Evolutionary conservation across 768 basidiomycete species (phyloP).

Genomic region (Punctularia strigosozonata): DNA sequence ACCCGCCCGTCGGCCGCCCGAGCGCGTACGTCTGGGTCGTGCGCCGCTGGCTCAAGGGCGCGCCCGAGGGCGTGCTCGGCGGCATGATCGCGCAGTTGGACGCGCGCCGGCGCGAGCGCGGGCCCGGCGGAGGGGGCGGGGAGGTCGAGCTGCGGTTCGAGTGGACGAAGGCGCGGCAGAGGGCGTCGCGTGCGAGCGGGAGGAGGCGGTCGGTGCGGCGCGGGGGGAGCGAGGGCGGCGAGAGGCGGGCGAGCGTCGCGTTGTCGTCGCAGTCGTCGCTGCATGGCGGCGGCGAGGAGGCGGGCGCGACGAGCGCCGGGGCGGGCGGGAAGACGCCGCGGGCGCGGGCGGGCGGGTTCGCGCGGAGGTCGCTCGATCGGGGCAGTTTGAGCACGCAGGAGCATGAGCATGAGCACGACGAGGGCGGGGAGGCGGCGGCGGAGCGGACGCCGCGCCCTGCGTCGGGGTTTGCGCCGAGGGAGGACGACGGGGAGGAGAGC

Average conservation of each 20-base stretch:
- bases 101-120: slow-evolving; percentile 10
- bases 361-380: not conserved
- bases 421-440: not conserved
- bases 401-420: too few relatives aligned
- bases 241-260: not conserved
- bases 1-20: slow-evolving; percentile 25
- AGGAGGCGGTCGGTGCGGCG: slow-evolving; percentile 8
- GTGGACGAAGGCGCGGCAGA: slow-evolving; percentile 35
- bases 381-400: too few relatives aligned
- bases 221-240: not conserved
- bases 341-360: not conserved
- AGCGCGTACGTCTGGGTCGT: slow-evolving; percentile 66
- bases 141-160: slow-evolving; percentile 68
- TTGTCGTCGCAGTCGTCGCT: not conserved
- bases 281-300: not conserved
- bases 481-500: slow-evolving; percentile 49
- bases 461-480: not conserved
- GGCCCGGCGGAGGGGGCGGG: slow-evolving; percentile 11
- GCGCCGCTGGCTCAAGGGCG: slow-evolving; percentile 60
- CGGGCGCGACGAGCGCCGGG: not conserved
- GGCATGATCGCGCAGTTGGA: slow-evolving; percentile 30
- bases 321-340: not conserved
- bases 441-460: not conserved
- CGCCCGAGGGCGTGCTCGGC: slow-evolving; percentile 30
- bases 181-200: slow-evolving; percentile 1